phyloP scores from a whole-genome alignment of 208 protist species.

The Leishmania lainsoni region DNA sequence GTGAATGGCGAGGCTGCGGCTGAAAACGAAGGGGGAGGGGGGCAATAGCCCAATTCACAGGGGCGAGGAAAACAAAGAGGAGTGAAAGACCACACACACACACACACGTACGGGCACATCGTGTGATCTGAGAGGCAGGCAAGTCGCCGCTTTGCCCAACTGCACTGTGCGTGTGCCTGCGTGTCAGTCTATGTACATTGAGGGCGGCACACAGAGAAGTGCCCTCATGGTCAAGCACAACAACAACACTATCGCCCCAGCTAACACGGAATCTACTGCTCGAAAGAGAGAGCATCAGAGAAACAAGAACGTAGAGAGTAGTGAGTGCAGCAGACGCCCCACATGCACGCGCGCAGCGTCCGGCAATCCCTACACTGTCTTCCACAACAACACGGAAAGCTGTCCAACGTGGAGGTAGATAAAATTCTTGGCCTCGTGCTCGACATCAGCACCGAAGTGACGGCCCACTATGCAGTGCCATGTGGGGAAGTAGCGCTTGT shows the following conservation, averaged over 20 bases:
- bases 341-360: neutral
- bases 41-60: neutral
- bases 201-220: neutral
- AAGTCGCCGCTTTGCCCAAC: neutral
- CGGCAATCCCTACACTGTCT: constrained; percentile 34
- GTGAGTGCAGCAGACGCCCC: neutral
- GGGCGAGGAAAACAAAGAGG: neutral
- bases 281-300: neutral
- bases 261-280: neutral
- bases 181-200: constrained; percentile 2
- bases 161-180: neutral
- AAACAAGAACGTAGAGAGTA: neutral
- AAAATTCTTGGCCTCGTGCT: constrained; percentile 98
- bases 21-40: neutral
- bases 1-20: neutral
- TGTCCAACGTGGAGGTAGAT: constrained; percentile 99
- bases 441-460: constrained; percentile 99
- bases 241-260: neutral
- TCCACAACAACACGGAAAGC: constrained; percentile 98
- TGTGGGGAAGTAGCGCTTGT: constrained; percentile 98
- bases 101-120: neutral
- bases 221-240: neutral
- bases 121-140: neutral
- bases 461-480: constrained; percentile 99
- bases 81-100: neutral